phyloP scores from a whole-genome alignment of 176 grass and related monocot species.

The Rhynchospora breviuscula region DNA sequence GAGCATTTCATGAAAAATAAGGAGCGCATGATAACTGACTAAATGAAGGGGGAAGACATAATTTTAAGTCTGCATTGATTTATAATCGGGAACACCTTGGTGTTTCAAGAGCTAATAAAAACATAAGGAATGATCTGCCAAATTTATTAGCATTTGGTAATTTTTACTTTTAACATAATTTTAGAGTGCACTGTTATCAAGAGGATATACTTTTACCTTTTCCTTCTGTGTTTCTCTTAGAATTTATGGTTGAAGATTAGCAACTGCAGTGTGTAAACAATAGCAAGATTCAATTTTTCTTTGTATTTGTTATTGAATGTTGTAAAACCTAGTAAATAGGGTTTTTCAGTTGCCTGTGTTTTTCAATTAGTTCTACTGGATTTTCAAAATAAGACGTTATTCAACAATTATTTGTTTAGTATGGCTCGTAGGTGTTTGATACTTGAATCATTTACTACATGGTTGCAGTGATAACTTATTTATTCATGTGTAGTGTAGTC shows the following conservation, averaged over 20 bases:
- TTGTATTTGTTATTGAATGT: neutral
- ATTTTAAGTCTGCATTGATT: neutral
- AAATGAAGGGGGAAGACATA: neutral
- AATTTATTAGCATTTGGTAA: constrained; percentile 1
- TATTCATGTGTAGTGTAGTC: too few species aligned
- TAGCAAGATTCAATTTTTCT: neutral
- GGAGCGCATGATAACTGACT: neutral
- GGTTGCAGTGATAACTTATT: neutral
- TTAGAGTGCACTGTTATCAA: neutral
- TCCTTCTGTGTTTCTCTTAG: neutral
- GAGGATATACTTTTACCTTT: neutral
- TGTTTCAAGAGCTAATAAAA: constrained; percentile 18
- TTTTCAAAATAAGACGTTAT: neutral
- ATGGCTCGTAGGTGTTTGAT: neutral
- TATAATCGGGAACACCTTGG: neutral
- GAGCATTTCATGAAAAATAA: neutral
- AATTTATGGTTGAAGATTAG: neutral
- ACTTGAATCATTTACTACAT: neutral
- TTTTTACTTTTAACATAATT: neutral
- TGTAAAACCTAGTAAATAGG: neutral
- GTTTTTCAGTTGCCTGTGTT: neutral
- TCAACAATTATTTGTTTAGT: neutral
- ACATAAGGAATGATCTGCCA: neutral
- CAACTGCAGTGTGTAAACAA: neutral
- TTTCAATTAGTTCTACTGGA: neutral